phyloP scores from a whole-genome alignment of 352 stramenopile species.

The Phytophthora aleatoria region DNA sequence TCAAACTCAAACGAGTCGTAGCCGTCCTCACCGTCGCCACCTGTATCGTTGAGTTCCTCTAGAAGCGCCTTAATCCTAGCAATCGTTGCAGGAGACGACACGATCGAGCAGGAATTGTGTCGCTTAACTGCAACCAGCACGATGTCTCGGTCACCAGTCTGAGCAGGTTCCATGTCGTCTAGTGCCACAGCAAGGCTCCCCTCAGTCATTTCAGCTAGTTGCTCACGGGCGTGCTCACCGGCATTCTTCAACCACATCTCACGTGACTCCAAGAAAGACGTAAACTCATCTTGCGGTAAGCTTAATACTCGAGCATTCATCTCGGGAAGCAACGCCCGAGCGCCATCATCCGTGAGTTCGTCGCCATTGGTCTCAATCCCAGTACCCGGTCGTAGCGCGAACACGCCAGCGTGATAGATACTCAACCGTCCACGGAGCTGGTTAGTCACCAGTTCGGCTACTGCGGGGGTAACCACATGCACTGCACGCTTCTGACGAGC shows the following conservation, averaged over 20 bases:
- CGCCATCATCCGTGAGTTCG: constrained; percentile 72
- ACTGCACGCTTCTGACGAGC: constrained; percentile 67
- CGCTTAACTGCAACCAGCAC: constrained; percentile 62
- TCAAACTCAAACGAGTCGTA: constrained; percentile 85
- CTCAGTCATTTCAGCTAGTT: constrained; percentile 57
- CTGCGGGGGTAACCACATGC: constrained; percentile 63
- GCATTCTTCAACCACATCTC: constrained; percentile 83
- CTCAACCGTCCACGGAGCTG: constrained; percentile 49
- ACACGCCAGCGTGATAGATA: constrained; percentile 73
- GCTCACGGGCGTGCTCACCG: constrained; percentile 52
- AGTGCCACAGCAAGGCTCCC: constrained; percentile 71
- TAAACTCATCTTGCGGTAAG: constrained; percentile 72
- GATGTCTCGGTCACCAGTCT: constrained; percentile 77
- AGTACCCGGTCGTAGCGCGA: constrained; percentile 39
- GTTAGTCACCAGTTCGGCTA: constrained; percentile 50
- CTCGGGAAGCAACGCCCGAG: constrained; percentile 57
- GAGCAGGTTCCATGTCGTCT: constrained; percentile 81
- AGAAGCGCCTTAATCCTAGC: constrained; percentile 74
- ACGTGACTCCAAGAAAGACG: constrained; percentile 58
- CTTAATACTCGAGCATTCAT: constrained; percentile 55
- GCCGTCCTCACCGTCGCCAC: constrained; percentile 61
- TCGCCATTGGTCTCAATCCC: constrained; percentile 35
- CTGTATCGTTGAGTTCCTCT: constrained; percentile 64
- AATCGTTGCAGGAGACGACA: constrained; percentile 62
- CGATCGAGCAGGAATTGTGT: constrained; percentile 80